Conservation (phyloP, 352 stramenopile genomes). For the Pythium pyrilobum region DNA sequence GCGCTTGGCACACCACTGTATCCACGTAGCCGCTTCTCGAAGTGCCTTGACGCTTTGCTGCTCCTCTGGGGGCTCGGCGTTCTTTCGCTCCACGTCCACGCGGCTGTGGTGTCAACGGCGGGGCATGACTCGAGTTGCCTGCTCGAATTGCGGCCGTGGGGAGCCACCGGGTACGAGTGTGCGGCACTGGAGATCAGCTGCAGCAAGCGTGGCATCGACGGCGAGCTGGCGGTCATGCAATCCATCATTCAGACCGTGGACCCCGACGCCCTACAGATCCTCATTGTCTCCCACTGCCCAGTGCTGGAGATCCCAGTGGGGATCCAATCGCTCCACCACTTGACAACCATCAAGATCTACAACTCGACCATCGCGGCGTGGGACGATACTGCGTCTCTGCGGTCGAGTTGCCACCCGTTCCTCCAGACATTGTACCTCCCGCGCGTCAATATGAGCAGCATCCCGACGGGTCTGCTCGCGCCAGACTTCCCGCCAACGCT, state of each 20-base stretch:
- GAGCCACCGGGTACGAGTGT: constrained; percentile 10
- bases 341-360: constrained; percentile 13
- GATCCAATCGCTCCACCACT: background rate
- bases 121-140: constrained; percentile 3
- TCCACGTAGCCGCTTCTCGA: background rate
- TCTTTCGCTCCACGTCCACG: constrained; percentile 1
- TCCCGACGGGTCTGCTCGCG: background rate
- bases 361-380: constrained; percentile 10
- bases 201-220: constrained; percentile 1
- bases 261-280: background rate
- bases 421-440: background rate
- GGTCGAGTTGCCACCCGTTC: background rate
- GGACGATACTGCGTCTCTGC: background rate
- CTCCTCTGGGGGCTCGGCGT: constrained; percentile 7
- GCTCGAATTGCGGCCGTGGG: constrained; percentile 17
- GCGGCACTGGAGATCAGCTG: constrained; percentile 18
- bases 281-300: constrained; percentile 7
- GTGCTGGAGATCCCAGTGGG: background rate
- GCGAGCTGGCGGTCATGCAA: background rate
- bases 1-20: no score
- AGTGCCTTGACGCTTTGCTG: constrained; percentile 1
- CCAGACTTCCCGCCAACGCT: constrained; percentile 1
- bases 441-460: background rate
- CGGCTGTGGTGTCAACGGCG: background rate
- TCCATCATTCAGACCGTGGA: background rate